phyloP scores from a whole-genome alignment of 768 basidiomycete genomes.

The Suillus variegatus region DNA sequence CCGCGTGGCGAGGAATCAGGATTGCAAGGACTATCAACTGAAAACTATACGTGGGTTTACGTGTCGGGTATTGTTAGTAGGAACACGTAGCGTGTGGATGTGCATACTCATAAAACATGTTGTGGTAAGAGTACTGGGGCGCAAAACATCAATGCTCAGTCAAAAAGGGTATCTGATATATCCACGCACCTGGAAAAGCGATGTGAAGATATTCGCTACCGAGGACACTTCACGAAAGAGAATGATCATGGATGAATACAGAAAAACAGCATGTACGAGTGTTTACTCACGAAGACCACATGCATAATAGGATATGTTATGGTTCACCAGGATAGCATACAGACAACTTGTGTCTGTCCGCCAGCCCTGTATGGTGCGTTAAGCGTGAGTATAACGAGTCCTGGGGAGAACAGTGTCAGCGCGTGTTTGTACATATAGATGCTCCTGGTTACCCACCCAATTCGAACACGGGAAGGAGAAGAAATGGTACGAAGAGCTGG shows the following conservation, averaged over 20 bases:
- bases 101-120: not conserved
- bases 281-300: not conserved
- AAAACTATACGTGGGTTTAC: too few species aligned
- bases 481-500: not conserved
- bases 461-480: not conserved
- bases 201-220: not conserved
- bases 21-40: too few species aligned
- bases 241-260: not conserved
- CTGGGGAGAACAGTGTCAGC: not conserved
- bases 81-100: too few species aligned
- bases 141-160: not conserved
- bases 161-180: not conserved
- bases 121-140: not conserved
- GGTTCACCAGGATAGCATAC: not conserved
- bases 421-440: not conserved
- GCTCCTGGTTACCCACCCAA: not conserved
- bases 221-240: not conserved
- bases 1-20: too few species aligned
- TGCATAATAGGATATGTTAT: not conserved
- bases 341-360: not conserved
- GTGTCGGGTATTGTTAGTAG: too few species aligned
- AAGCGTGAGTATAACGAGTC: not conserved
- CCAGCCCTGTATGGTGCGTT: not conserved
- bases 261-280: not conserved
- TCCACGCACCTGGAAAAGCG: not conserved